Base-by-base conservation (phyloP, 1,284 basidiomycete species). In the Veloboletus limbatus region DNA sequence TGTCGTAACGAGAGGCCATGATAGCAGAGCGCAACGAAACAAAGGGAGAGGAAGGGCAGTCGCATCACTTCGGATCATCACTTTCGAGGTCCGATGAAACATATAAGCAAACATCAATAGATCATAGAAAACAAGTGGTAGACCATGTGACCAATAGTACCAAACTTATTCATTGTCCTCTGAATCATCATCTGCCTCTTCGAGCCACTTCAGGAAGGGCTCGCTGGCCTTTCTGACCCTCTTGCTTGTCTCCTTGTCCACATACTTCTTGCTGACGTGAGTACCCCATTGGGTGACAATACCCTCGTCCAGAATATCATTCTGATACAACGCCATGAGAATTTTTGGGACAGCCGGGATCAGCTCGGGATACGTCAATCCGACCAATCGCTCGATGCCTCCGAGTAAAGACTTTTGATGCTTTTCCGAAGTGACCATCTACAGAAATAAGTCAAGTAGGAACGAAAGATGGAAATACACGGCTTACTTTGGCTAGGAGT, bases 221-320 rank as follows among this genome's bases (percentile, higher is more conserved):
- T 92, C 92, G 54, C 92, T 92, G 18, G 91, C 92, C 75, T 96
- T 94, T 57, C 96, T 79, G 46, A 99, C 94, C 70, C 85, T 94
- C 81, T 98, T 99, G 68, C 88, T 91, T 33, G 80, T 88, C 22
- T 98, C 94, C 73, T 92, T 94, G 71, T 96, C 91, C 47, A 96
- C 92, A 66, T 97, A 98, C 76, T 99, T 97, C 77, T 92, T 97
- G 71, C 88, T 92, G 58, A 97, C 93, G 62, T 98, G 96, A 6
- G 92, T 97, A 25, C 94, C 95, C 95, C 95, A 99, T 56, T 94
- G 84, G 40, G 78, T 82, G 53, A 94, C 77, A 14, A 97, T 78
- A 24, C 93, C 93, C 68, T 99, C 96, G 16, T 97, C 94, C 37
- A 99, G 72, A 17, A 97, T 75, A 58, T 99, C 96, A 39, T 77